Evolutionary conservation across 345 rosid species (phyloP), one percentile per base, ranked within the genome.

Genomic region (Brassica cretica): DNA sequence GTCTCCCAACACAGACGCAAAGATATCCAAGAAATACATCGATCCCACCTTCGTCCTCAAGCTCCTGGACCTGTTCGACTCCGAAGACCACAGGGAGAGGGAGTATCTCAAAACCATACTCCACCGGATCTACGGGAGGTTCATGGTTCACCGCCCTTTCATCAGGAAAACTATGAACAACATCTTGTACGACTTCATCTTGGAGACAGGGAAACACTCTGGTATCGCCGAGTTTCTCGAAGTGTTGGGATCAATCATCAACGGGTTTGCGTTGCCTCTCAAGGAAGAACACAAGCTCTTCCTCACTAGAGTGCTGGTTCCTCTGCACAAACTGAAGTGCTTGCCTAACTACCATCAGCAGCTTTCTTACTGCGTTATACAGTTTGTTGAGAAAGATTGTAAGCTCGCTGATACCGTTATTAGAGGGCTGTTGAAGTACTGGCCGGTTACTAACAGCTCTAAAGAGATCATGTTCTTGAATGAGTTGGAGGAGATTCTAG

Each of bases 231-330:
- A 94, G 73, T 75, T 94, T 83, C 83, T 94, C 68, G 98, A 91
- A 83, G 88, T 94, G 69, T 82, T 94, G 35, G 98, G 98, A 72
- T 91, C 97, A 18, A 90, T 94, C 53, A 88, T 94, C 67, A 94
- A 94, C 76, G 98, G 98, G 68, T 94, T 94, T 63, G 94, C 97
- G 64, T 72, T 94, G 80, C 97, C 98, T 53, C 77, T 93, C 74
- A 94, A 94, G 88, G 98, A 91, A 86, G 98, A 94, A 63, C 98
- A 94, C 76, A 91, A 94, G 79, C 82, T 86, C 74, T 94, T 94
- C 82, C 94, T 94, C 63, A 86, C 88, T 12, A 82, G 88, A 32
- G 93, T 82, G 16, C 78, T 91, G 15, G 86, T 94, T 70, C 98
- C 97, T 24, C 83, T 94, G 76, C 98, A 91, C 82, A 94, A 89